Conservation (phyloP, 257 asterid genomes). For the Petrea volubilis region DNA sequence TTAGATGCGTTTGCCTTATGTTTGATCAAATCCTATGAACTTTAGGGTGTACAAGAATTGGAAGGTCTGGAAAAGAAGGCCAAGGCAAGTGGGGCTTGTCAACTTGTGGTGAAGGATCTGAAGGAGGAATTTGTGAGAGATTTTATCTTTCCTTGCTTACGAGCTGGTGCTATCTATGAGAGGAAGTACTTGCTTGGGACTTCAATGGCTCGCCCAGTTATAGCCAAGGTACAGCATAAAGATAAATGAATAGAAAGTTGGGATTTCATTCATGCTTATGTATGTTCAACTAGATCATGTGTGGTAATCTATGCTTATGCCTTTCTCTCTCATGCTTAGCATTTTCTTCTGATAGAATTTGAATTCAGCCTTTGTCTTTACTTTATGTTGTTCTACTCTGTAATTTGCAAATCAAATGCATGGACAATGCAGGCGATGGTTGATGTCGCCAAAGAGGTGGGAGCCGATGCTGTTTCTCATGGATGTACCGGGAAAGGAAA, state of each 20-base stretch:
- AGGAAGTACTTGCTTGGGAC: slow-evolving; percentile 95
- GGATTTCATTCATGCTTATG: background rate
- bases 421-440: slow-evolving; percentile 88
- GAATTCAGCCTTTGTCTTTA: background rate
- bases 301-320: background rate
- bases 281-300: background rate
- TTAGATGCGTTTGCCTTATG: background rate
- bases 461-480: slow-evolving; percentile 98
- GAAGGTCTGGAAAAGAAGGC: slow-evolving; percentile 96
- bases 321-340: background rate
- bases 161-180: slow-evolving; percentile 95
- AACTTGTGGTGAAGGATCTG: slow-evolving; percentile 91
- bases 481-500: slow-evolving; percentile 99
- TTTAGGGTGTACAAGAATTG: slow-evolving; percentile 84
- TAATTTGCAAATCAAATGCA: slow-evolving; percentile 17
- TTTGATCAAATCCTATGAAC: slow-evolving; percentile 9
- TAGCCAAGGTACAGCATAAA: slow-evolving; percentile 73
- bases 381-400: background rate
- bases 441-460: slow-evolving; percentile 95
- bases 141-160: slow-evolving; percentile 86
- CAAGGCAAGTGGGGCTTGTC: slow-evolving; percentile 96
- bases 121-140: slow-evolving; percentile 94
- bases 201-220: slow-evolving; percentile 98
- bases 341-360: background rate
- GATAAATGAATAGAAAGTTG: background rate